Conservation (phyloP, 331 rosid genomes). For the Quercus tomentella region DNA sequence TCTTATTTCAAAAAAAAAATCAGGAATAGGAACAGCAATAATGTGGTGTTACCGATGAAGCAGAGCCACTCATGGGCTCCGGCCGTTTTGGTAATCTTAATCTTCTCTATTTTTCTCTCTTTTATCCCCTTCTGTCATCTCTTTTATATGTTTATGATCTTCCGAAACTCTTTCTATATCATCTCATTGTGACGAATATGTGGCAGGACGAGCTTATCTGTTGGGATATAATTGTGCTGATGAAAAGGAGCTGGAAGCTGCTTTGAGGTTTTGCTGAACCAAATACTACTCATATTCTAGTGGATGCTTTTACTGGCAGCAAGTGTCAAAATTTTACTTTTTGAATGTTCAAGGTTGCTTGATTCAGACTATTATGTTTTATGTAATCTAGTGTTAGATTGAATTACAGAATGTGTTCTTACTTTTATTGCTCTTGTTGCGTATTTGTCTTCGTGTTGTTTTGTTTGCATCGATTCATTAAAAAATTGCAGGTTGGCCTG, state of each 20-base stretch:
- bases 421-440: not conserved
- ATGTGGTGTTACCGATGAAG: conserved; percentile 61
- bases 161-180: not conserved
- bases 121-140: no score
- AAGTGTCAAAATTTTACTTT: not conserved
- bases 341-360: not conserved
- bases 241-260: conserved; percentile 85
- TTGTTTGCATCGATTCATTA: not conserved
- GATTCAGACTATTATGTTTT: not conserved
- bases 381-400: not conserved
- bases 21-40: conserved; percentile 65
- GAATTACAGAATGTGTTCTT: not conserved
- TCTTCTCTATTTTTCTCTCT: not conserved
- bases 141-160: not conserved
- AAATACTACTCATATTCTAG: conserved; percentile 1
- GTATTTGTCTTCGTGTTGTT: not conserved
- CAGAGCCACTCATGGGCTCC: conserved; percentile 88
- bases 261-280: conserved; percentile 84
- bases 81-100: conserved; percentile 76
- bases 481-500: not conserved
- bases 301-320: not conserved
- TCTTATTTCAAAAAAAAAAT: not conserved
- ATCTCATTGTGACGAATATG: conserved; percentile 13
- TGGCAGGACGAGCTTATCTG: conserved; percentile 68
- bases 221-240: conserved; percentile 86